Evolutionary conservation across 768 basidiomycete species (phyloP), one percentile per base, ranked within the genome.

Genomic region (Suillus lakei): DNA sequence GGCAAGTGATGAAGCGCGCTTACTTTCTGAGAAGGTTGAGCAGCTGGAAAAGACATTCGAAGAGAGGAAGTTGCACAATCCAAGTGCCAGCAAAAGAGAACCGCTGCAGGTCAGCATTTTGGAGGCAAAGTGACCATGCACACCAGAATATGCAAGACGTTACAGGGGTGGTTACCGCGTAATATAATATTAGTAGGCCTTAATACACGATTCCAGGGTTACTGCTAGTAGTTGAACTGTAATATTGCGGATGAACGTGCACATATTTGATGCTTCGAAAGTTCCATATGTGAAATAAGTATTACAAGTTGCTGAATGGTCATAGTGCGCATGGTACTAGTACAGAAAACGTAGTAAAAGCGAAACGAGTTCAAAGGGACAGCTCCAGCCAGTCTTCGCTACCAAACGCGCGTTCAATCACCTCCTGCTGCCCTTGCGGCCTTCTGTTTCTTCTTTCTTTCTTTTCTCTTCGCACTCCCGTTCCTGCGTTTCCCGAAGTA

Each of bases 11-110:
- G 68, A 55, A 6, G 68, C 67, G 30, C 66, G 60, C 30, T 64
- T 59, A 18, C 64, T 76, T 63, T 64, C 66, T 8, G 76, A 74
- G 55, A 66, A 73, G 10, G 74, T 77, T 9, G 71, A 66, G 39
- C 58, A 61, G 7, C 60, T 76, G 41, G 76, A 76, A 55, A 66
- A 46, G 66, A 30, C 58, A 56, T 63, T 5, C 32, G 75, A 54
- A 46, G 63, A 43, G 65, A 64, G 12, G 51, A 61, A 28, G 65
- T 16, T 16, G 23, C 28, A 2, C 26, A 64, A 28, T 43, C 21
- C 36, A 28, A 36, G 54, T 41, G 18, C 5, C 44, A 64, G 23
- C 36, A 23, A 23, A 60, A 50, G 5, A 65, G 64, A 41, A 21
- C 60, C 62, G 63, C 12, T 64, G 28, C 67, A 67, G 10, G 38